Conservation (phyloP, 2,329 filamentous ascomycete genomes). For the Stagonosporopsis rhizophila region DNA sequence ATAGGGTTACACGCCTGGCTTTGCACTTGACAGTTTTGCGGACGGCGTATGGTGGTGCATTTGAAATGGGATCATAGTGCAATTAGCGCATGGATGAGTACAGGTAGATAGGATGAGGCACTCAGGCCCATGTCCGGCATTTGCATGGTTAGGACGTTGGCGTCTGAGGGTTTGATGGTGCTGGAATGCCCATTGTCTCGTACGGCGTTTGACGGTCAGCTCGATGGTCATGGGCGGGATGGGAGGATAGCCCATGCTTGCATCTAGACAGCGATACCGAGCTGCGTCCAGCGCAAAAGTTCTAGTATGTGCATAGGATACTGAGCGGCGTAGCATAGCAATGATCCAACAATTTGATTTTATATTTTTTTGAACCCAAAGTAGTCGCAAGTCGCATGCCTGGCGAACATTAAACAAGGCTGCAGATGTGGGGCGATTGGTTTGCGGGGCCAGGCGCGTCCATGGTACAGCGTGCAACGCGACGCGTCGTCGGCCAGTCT, state of each 20-base stretch:
- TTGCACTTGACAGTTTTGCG: conserved; percentile 1
- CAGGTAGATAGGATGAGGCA: conserved; percentile 10
- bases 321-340: conserved; percentile 1
- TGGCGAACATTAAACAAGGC: too few relatives aligned
- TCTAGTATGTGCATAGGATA: conserved; percentile 9
- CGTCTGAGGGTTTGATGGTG: conserved; percentile 19
- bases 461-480: not conserved
- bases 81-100: conserved; percentile 10
- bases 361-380: too few relatives aligned
- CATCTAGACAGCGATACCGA: conserved; percentile 5
- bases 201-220: conserved; percentile 7
- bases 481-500: conserved; percentile 23
- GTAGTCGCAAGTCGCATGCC: too few relatives aligned
- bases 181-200: conserved; percentile 35
- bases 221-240: conserved; percentile 1
- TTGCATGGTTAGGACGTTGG: conserved; percentile 7
- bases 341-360: not conserved
- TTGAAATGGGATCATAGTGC: conserved; percentile 1
- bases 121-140: conserved; percentile 8
- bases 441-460: conserved; percentile 49
- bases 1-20: too few relatives aligned
- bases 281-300: not conserved
- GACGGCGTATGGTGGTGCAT: conserved; percentile 3
- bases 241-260: too few relatives aligned
- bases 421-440: not conserved